These are phyloP conservation scores for Fusarium odoratissimum DNA, from an alignment of 2,329 filamentous ascomycete species.

Conservation along the genomic window DNA sequence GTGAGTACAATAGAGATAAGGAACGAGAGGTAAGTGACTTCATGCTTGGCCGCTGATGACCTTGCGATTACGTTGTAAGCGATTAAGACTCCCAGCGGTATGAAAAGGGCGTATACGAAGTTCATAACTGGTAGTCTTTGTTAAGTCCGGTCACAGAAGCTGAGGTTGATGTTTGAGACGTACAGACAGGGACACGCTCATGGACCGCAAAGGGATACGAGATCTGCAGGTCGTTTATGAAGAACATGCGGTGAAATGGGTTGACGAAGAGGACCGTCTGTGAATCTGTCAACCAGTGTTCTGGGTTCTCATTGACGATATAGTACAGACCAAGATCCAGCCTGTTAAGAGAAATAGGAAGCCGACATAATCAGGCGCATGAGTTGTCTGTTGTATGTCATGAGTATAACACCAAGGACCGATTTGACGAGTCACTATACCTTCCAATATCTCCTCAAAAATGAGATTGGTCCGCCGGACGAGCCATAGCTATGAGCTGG, in stretches of 20 bases:
- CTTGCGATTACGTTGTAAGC: slow-evolving; percentile 72
- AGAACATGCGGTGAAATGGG: slow-evolving; percentile 96
- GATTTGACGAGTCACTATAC: slow-evolving; percentile 45
- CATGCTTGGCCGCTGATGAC: slow-evolving; percentile 79
- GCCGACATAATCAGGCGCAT: slow-evolving; percentile 89
- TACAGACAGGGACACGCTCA: slow-evolving; percentile 85
- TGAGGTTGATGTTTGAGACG: slow-evolving; percentile 47
- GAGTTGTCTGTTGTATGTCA: slow-evolving; percentile 69
- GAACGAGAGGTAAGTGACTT: slow-evolving; percentile 86
- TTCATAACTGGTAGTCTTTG: slow-evolving; percentile 67
- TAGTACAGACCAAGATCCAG: slow-evolving; percentile 68
- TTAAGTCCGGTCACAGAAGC: neutral
- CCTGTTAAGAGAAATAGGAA: slow-evolving; percentile 75
- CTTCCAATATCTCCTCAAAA: slow-evolving; percentile 60
- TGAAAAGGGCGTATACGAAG: slow-evolving; percentile 79
- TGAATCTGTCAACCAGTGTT: neutral
- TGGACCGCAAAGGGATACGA: slow-evolving; percentile 86
- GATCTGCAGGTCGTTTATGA: slow-evolving; percentile 83
- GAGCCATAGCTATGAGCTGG: slow-evolving; percentile 34
- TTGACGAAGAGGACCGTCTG: slow-evolving; percentile 62
- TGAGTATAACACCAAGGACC: neutral
- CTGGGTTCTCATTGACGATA: neutral
- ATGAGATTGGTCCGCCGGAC: slow-evolving; percentile 40
- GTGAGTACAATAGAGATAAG: slow-evolving; percentile 81
- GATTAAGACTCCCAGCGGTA: slow-evolving; percentile 76